Conservation (phyloP, 2,329 filamentous ascomycete species). For the Colletotrichum lini region DNA sequence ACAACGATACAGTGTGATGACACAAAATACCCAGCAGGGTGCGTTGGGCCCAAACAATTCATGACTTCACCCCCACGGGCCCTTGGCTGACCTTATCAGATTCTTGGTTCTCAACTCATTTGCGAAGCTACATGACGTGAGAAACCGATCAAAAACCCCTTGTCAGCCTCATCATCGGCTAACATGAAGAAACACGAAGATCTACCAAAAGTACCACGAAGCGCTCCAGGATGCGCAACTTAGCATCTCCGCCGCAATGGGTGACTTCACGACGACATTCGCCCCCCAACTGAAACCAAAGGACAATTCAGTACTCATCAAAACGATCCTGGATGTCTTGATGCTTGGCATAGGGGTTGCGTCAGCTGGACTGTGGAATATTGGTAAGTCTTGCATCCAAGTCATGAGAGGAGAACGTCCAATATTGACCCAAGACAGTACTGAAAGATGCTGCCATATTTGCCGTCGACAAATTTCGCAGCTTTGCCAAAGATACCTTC, state of each 20-base stretch:
- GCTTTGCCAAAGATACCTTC: constrained; percentile 16
- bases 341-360: not conserved
- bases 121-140: constrained; percentile 21
- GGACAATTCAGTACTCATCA: not conserved
- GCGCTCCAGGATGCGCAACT: constrained; percentile 27
- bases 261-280: constrained; percentile 16
- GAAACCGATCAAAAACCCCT: not conserved
- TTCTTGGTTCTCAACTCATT: constrained; percentile 26
- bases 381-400: not conserved
- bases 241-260: constrained; percentile 1
- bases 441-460: constrained; percentile 18
- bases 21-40: constrained; percentile 25
- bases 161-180: not conserved
- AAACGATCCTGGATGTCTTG: constrained; percentile 2
- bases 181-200: not conserved
- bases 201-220: constrained; percentile 27
- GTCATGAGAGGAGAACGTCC: no score
- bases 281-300: constrained; percentile 6
- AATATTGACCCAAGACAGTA: not conserved
- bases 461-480: not conserved
- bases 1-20: constrained; percentile 19
- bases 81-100: not conserved
- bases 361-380: constrained; percentile 24
- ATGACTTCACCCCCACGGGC: no score
- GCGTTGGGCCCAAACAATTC: not conserved